Base-by-base conservation (phyloP, 2,329 filamentous ascomycete species). In the Colletotrichum sp. region DNA sequence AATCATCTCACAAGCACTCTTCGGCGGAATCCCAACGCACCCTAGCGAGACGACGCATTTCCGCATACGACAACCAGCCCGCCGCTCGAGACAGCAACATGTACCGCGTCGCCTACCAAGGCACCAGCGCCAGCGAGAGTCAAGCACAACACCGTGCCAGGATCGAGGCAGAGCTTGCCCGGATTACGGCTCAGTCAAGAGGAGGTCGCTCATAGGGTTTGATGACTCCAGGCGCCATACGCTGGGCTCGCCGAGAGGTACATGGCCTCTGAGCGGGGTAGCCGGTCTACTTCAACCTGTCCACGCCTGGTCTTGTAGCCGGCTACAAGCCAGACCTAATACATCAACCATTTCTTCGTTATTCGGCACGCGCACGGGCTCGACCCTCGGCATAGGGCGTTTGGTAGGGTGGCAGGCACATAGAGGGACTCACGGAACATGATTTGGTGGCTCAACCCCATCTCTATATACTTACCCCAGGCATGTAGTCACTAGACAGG, bases 181-280 rank as follows among this genome's bases (percentile, higher is more conserved):
- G n/a, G 0, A 21, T 26, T 8, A 21, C 34, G 26, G 3, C 4
- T 2, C 63, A 13, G 14, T 24, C 13, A 9, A 12, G 32, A 9
- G 60, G n/a, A 12, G 7, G 60, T 1, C 21, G 32, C 9, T 0
- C 60, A 0, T 61, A 34, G 18, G 6, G 7, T 21, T 0, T 3
- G 0, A 21, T 4, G n/a, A 7, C 43, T 6, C 6, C 4, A 13
- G 43, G 3, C 18, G 0, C 0, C 18, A n/a, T n/a, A 43, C 0
- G 2, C 2, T 18, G 4, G 16, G 1, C 18, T 43, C 18, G 39
- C 4, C 4, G 43, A 48, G n/a, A 21, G 3, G n/a, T 0, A n/a
- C 10, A 48, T 2, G 10, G 0, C 10, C 7, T 0, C 43, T 21
- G n/a, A 21, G 0, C 10, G 10, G 3, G 3, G 43, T 1, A n/a